Conservation (phyloP, 179 eudicot genomes). For the Sideroxylon spinosum region DNA sequence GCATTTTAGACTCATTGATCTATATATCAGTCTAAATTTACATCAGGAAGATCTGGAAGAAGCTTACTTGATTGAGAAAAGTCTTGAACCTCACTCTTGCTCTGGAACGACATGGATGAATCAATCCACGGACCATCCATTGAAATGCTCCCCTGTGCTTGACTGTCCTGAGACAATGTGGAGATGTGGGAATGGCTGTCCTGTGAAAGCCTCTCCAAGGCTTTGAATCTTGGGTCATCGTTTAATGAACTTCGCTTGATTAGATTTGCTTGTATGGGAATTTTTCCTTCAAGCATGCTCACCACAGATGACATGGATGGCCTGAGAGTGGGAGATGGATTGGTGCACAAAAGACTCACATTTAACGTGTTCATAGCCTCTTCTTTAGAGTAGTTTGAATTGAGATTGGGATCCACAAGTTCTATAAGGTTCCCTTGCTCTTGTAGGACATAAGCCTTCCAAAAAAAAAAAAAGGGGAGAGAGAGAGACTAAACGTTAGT, state of each 20-base stretch:
- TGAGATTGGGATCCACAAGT: conserved; percentile 32
- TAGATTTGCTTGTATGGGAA: conserved; percentile 39
- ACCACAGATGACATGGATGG: conserved; percentile 46
- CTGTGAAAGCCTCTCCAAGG: conserved; percentile 32
- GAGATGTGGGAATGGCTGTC: conserved; percentile 31
- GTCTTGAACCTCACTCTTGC: conserved; percentile 14
- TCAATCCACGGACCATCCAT: conserved; percentile 29
- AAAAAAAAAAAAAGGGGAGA: neutral
- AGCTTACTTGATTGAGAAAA: conserved; percentile 17
- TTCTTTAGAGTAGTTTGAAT: conserved; percentile 21
- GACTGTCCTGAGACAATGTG: conserved; percentile 25
- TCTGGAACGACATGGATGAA: conserved; percentile 24
- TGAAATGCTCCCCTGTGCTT: conserved; percentile 29
- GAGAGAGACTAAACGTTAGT: neutral
- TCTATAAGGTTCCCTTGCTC: conserved; percentile 32
- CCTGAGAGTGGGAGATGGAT: conserved; percentile 31
- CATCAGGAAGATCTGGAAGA: conserved; percentile 14
- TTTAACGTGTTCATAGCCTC: conserved; percentile 33
- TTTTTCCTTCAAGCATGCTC: conserved; percentile 41
- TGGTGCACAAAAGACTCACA: conserved; percentile 36
- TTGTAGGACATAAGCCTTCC: conserved; percentile 37
- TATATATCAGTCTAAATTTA: neutral
- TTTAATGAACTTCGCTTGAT: conserved; percentile 19
- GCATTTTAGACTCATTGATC: too few species aligned
- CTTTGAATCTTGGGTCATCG: conserved; percentile 31